Percentiles rank a stretch among this genome's conserved stretches.
These are phyloP conservation scores for Trichoderma guizhouense DNA, from an alignment of 2,329 filamentous ascomycete species.

Conservation along the genomic window DNA sequence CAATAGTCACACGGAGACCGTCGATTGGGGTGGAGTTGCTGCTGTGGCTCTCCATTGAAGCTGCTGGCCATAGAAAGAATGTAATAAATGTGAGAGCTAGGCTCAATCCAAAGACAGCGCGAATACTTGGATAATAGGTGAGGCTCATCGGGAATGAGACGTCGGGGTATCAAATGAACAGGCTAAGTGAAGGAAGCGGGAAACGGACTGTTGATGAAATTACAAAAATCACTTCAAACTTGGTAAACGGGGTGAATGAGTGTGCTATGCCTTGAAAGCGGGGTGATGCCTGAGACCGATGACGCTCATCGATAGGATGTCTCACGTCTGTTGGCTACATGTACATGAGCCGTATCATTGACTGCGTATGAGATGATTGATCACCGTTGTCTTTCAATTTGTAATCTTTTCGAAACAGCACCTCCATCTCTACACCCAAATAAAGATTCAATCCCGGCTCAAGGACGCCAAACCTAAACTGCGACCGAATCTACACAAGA, in stretches of 20 bases:
- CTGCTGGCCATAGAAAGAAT: conserved; percentile 19
- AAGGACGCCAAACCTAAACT: neutral
- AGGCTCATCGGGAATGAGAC: neutral
- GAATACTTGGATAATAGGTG: neutral
- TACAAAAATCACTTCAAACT: neutral
- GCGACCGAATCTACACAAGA: neutral
- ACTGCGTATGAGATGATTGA: neutral
- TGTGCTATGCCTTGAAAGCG: neutral
- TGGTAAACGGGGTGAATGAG: neutral
- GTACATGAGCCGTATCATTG: neutral
- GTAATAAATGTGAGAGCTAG: conserved; percentile 24
- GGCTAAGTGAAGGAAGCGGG: neutral
- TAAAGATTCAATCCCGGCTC: neutral
- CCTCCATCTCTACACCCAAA: neutral
- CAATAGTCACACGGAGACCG: conserved; percentile 33
- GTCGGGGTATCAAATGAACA: neutral
- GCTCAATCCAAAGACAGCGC: conserved; percentile 1
- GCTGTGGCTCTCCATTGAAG: conserved; percentile 21
- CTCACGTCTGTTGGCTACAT: neutral
- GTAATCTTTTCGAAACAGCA: neutral
- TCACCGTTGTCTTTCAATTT: neutral
- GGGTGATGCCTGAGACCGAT: neutral
- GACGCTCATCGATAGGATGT: neutral
- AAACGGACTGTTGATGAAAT: neutral
- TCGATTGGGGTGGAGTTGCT: conserved; percentile 19